phyloP scores from a whole-genome alignment of 2,329 filamentous ascomycete species.

The Venturia nashicola region DNA sequence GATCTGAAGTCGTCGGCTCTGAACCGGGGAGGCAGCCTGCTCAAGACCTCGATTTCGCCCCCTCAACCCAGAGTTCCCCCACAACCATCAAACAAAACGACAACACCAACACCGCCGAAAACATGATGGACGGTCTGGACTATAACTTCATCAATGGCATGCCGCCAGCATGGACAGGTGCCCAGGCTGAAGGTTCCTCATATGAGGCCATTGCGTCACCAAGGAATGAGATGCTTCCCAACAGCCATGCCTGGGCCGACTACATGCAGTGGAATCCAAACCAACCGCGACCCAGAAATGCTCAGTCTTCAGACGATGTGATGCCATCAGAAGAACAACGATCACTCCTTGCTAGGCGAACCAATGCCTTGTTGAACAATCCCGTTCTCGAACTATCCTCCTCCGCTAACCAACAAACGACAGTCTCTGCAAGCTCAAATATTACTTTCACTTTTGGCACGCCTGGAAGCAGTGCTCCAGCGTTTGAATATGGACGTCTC shows the following conservation, averaged over 20 bases:
- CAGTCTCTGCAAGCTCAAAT: not conserved
- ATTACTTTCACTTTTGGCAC: conserved; percentile 2
- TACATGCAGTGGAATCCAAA: conserved; percentile 1
- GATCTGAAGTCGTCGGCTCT: not conserved
- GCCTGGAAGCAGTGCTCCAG: not conserved
- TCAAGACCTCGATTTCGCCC: not conserved
- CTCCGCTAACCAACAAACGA: not conserved
- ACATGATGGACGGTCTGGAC: not conserved
- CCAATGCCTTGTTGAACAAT: not conserved
- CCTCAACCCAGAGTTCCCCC: not conserved
- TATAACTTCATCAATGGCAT: not conserved
- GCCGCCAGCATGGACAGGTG: not conserved
- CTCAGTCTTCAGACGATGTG: not conserved
- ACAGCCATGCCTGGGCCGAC: not conserved
- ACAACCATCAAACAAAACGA: not conserved
- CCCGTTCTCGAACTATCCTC: not conserved
- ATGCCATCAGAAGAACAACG: not conserved
- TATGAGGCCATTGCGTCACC: not conserved
- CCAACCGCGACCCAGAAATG: not conserved
- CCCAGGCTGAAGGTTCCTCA: not conserved
- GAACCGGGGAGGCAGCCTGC: not conserved
- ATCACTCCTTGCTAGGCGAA: not conserved
- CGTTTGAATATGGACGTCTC: not conserved
- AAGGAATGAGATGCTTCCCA: not conserved
- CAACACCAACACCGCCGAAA: not conserved